phyloP scores from a whole-genome alignment of 1,284 basidiomycete species.

The Ceratobasidium sp. region DNA sequence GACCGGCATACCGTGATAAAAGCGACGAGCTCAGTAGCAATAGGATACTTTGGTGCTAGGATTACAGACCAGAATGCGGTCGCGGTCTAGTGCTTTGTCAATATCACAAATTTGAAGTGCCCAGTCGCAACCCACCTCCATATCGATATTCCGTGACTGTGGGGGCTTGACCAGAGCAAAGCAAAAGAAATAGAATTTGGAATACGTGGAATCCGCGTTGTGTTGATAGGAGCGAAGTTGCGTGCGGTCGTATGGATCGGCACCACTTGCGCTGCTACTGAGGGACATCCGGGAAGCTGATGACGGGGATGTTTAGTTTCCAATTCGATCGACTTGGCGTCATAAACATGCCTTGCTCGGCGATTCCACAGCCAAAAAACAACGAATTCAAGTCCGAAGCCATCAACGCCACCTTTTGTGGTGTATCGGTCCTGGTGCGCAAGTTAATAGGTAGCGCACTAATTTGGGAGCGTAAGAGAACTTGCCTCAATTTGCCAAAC shows the following conservation, averaged over 20 bases:
- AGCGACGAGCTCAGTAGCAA: constrained; percentile 70
- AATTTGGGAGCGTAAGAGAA: neutral
- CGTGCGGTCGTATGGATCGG: constrained; percentile 69
- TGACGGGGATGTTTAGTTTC: neutral
- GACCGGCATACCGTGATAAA: constrained; percentile 70
- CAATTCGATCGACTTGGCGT: neutral
- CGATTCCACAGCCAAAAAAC: constrained; percentile 58
- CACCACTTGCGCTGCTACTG: constrained; percentile 33
- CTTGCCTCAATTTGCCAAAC: constrained; percentile 68
- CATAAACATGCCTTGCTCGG: constrained; percentile 36
- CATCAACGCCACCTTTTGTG: constrained; percentile 64
- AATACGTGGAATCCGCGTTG: constrained; percentile 68
- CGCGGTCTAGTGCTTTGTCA: constrained; percentile 65
- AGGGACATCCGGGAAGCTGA: constrained; percentile 37
- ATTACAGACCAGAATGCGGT: constrained; percentile 80
- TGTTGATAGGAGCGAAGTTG: constrained; percentile 61
- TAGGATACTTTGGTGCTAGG: constrained; percentile 71
- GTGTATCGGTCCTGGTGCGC: constrained; percentile 68
- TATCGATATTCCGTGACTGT: constrained; percentile 78
- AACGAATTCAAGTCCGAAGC: constrained; percentile 73
- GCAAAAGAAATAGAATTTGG: constrained; percentile 75
- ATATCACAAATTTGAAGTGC: neutral
- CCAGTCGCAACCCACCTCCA: constrained; percentile 67
- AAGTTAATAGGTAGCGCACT: neutral
- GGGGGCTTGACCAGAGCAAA: constrained; percentile 76